Evolutionary conservation across 106 monocot genomes (phyloP).

Genomic region (Iris macrosiphon): DNA sequence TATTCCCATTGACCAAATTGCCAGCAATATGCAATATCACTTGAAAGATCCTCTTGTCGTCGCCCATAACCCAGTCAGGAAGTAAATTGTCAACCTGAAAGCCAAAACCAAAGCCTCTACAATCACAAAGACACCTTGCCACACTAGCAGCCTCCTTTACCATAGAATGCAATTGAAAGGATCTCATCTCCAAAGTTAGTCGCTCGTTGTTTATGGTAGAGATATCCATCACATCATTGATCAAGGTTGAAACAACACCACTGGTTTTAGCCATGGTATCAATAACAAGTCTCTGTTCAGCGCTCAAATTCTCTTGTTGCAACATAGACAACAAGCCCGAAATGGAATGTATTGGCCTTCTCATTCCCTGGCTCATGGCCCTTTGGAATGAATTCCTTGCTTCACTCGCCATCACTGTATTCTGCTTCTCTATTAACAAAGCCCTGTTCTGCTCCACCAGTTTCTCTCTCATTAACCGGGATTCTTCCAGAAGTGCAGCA

Average conservation of each 20-base stretch:
- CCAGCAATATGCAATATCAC: conserved; percentile 50
- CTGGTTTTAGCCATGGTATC: conserved; percentile 36
- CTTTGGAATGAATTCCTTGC: conserved; percentile 53
- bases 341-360: conserved; percentile 60
- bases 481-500: conserved; percentile 67
- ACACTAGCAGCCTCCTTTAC: conserved; percentile 44
- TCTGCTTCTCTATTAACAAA: conserved; percentile 39
- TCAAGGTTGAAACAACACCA: conserved; percentile 37
- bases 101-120: conserved; percentile 37
- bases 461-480: conserved; percentile 57
- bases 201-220: conserved; percentile 19
- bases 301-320: conserved; percentile 42
- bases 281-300: conserved; percentile 43
- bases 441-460: conserved; percentile 45
- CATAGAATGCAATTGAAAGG: conserved; percentile 40
- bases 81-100: conserved; percentile 38
- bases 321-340: conserved; percentile 47
- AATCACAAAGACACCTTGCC: conserved; percentile 52
- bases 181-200: conserved; percentile 33
- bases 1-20: conserved; percentile 27
- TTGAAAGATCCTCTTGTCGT: conserved; percentile 65
- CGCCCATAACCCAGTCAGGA: conserved; percentile 47
- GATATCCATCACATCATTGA: conserved; percentile 51
- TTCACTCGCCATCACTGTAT: conserved; percentile 49
- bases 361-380: conserved; percentile 60